phyloP scores from a whole-genome alignment of 148 eudicot genomes.

The Cornus suecica region DNA sequence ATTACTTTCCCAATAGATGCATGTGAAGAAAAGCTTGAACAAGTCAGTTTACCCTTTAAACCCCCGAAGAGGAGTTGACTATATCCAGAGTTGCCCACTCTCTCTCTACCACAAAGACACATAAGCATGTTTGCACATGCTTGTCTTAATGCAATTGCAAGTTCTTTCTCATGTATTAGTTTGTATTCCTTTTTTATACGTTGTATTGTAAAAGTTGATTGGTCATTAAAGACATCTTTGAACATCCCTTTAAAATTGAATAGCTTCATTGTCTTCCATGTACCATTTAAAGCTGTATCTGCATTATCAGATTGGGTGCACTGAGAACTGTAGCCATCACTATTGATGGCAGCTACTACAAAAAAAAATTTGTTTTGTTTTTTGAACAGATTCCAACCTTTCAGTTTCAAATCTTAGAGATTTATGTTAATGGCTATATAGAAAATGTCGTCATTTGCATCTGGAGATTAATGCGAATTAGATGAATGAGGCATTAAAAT shows the following conservation, averaged over 20 bases:
- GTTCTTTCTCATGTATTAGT: no score
- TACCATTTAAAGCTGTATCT: not conserved
- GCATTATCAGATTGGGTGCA: not conserved
- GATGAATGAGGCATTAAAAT: not conserved
- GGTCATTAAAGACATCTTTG: not conserved
- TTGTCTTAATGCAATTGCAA: not conserved
- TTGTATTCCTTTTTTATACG: no score
- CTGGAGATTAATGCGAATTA: no score
- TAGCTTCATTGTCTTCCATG: not conserved
- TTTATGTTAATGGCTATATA: no score
- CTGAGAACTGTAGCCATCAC: not conserved
- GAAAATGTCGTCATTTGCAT: no score
- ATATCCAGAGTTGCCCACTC: not conserved
- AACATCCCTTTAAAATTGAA: not conserved
- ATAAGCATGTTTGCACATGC: not conserved
- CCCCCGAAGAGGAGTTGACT: no score
- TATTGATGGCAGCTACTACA: not conserved
- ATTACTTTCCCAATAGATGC: not conserved
- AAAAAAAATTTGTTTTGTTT: no score
- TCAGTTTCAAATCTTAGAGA: no score
- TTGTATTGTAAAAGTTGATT: not conserved
- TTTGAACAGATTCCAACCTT: no score
- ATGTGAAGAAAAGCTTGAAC: no score
- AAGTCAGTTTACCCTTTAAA: no score
- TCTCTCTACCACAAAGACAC: not conserved